Base-by-base conservation (phyloP, 2,329 filamentous ascomycete genomes). In the Ophidiomyces ophidiicola region DNA sequence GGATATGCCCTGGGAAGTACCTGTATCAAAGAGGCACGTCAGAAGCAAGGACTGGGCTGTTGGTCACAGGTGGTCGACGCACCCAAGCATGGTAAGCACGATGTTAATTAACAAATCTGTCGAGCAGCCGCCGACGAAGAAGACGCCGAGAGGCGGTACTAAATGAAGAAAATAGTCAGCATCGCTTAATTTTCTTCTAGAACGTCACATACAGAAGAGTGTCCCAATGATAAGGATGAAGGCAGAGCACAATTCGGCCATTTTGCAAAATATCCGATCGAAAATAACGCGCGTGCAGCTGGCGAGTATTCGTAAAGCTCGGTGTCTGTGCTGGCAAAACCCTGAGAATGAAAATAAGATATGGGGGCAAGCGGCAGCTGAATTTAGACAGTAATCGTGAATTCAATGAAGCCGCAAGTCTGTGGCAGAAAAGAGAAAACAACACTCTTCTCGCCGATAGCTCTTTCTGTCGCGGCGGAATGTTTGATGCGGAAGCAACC, bases 1-100 rank as follows among this genome's bases (percentile, higher is more conserved):
- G 78, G 29, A 88, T 72, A 49, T 85, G 78, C 5, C 82, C 84
- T 0, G 83, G 83, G 36, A 90, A 61, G 57, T 79, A 82, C n/a
- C 74, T 76, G 43, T 23, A 14, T 12, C 14, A 28, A 20, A 30
- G 18, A 25, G 5, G 35, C 19, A 12, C 5, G 6, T 17, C 30
- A 20, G 7, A 17, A 30, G 8, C 17, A 20, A 24, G 11, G 6
- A 8, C 14, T 10, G 7, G 8, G 31, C 39, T 29, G 17, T 5
- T 15, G 15, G 26, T 14, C 14, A 5, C 6, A 36, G 7, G 2
- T 35, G 31, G 14, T 36, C 6, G 4, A 53, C 68, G 42, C 56
- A 74, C 69, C 77, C 77, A 15, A 81, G 67, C 19, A 81, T 50
- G 0, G 78, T 82, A 46, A 82, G 60, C 48, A 72, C 68, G 50